Percentiles rank a stretch among this genome's conserved stretches.
phyloP scores from a whole-genome alignment of 148 eudicot genomes.

The Persicaria maculosa region DNA sequence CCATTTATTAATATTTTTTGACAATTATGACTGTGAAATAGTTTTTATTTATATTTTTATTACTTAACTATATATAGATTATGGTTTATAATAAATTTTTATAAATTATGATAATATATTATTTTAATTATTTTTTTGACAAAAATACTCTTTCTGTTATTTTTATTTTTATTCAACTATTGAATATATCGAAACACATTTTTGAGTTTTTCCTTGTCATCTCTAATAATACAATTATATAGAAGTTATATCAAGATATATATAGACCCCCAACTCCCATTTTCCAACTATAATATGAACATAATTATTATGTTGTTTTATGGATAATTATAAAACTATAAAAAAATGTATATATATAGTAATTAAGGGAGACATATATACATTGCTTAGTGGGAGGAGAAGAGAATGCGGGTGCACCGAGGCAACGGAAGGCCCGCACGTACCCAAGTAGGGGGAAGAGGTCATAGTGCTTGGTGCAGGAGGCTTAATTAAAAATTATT shows the following conservation, averaged over 20 bases:
- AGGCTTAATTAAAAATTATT: background rate
- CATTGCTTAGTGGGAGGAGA: conserved; percentile 5
- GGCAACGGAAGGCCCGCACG: conserved; percentile 25
- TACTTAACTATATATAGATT: too few relatives aligned
- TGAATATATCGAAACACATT: too few relatives aligned
- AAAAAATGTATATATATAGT: background rate
- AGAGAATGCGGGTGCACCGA: conserved; percentile 19
- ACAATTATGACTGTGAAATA: too few relatives aligned
- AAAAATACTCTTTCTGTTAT: too few relatives aligned
- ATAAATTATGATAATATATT: too few relatives aligned
- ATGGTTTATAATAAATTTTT: too few relatives aligned
- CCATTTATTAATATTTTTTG: too few relatives aligned
- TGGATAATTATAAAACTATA: background rate
- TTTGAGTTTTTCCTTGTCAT: too few relatives aligned
- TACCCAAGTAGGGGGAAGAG: conserved; percentile 18
- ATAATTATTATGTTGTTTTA: conserved; percentile 3
- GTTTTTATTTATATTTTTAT: too few relatives aligned
- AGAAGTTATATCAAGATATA: background rate
- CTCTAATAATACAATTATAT: too few relatives aligned
- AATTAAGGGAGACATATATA: background rate
- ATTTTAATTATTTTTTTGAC: too few relatives aligned
- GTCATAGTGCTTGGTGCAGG: conserved; percentile 1
- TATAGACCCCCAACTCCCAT: background rate
- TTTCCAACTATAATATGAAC: background rate
- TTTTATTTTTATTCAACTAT: too few relatives aligned